Evolutionary conservation across 768 basidiomycete species (phyloP), one percentile per base, ranked within the genome.

Genomic region (Amanita jacksonii): DNA sequence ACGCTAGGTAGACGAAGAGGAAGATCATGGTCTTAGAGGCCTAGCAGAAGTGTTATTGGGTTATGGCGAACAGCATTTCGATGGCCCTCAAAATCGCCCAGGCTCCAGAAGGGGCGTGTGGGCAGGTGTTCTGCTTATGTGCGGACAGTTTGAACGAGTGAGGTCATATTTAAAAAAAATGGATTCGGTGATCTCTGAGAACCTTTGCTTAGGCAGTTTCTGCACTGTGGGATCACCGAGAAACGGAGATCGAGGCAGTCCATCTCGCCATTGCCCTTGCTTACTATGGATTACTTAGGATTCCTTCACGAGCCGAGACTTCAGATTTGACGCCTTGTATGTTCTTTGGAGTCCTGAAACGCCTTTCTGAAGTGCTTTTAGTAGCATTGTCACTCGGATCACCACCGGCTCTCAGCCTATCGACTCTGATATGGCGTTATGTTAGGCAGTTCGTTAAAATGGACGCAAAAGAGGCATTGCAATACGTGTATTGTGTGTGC

Each of bases 61-160:
- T 34, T 86, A 87, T 51, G 88, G 87, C 6, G 81, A 88, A 51
- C 77, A 82, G 25, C 84, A 90, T 55, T 90, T 91, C 57, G 79
- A 88, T 51, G 73, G 85, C 47, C 63, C 77, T 47, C 65, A 76
- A 38, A 67, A 72, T 52, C 70, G 84, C 62, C 64, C 74, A 56
- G 68, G 73, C 10, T 65, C 75, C 8, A 74, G 70, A 48, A 74
- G 72, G 25, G 83, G 85, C 24, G 68, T 79, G 6, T 91, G 87
- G 87, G 80, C 86, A 3, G 76, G 77, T 48, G 80, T 97, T 1
- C 63, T 98, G 49, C 72, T 96, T 16, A 81, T 92, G 67, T 89
- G 86, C 52, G 96, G 91, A 10, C 85, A 96, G 57, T 99, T 97
- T 53, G 96, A 99, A 62, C 67, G 85, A 62, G 92, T 89, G 13